A percentile compares a stretch with the other conserved stretches of the same genome.
phyloP scores from a whole-genome alignment of 495 filamentous ascomycete species.

The Neurospora tetraspora region DNA sequence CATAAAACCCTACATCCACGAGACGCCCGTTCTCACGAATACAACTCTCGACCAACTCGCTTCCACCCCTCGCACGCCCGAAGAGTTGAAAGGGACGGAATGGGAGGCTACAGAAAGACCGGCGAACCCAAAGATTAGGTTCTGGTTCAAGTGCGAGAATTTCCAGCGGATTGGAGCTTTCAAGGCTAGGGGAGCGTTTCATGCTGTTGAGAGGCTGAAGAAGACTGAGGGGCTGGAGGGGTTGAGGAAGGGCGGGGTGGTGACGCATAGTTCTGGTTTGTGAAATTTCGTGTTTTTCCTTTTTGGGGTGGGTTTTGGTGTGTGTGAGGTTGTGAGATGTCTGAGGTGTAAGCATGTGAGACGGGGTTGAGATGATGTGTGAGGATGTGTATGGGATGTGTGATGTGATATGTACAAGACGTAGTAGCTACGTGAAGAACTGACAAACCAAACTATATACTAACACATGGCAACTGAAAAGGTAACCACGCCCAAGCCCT shows the following conservation, averaged over 20 bases:
- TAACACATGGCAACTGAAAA: neutral
- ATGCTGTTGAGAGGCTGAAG: conserved; percentile 68
- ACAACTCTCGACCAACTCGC: conserved; percentile 62
- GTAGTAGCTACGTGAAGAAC: no score
- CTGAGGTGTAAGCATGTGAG: no score
- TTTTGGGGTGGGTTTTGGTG: neutral
- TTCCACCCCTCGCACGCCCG: conserved; percentile 48
- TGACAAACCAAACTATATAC: neutral
- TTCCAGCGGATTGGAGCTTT: conserved; percentile 86
- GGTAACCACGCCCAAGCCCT: conserved; percentile 97
- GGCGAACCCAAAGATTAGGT: conserved; percentile 53
- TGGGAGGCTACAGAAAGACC: conserved; percentile 42
- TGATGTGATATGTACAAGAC: no score
- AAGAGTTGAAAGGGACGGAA: conserved; percentile 43
- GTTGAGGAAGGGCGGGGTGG: conserved; percentile 54
- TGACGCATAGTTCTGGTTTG: conserved; percentile 84
- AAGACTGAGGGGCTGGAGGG: conserved; percentile 49
- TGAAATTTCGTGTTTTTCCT: conserved; percentile 2
- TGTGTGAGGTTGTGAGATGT: no score
- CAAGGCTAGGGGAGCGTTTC: conserved; percentile 84
- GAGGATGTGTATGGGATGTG: no score
- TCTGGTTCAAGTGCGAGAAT: conserved; percentile 98
- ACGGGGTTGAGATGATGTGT: no score
- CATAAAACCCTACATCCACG: conserved; percentile 69
- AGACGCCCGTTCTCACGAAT: conserved; percentile 73